Base-by-base conservation (phyloP, 805 yeast genomes). In the Saitoella complicata region DNA sequence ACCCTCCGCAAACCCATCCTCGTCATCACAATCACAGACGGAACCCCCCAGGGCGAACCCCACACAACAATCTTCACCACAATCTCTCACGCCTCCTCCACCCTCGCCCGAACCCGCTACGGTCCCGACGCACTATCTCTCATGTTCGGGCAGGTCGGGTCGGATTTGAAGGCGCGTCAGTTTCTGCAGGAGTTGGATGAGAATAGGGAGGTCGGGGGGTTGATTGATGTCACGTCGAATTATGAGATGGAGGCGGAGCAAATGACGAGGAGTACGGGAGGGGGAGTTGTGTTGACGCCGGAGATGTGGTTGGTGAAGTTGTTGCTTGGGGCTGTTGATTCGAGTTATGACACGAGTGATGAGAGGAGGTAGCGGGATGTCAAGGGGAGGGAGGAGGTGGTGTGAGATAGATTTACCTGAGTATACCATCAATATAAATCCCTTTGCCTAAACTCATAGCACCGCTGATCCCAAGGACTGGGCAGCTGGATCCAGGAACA, bases 71-170 rank as follows among this genome's bases (percentile, higher is more conserved):
- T 58, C 10, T 53, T 53, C 45, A 45, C 49, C 30, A 56, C 48
- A 7, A 52, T 58, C 45, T 44, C 46, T 38, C 48, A 48, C 13
- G 51, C 62, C 35, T 57, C 55, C 49, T 36, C 42, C 21, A 43
- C 50, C 9, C 47, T 57, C 8, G 30, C 44, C 4, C 51, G 46
- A 40, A 49, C 53, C 34, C 45, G 55, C 8, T 57, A 48, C 42
- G 60, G 62, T 2, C 53, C 60, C 4, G 56, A 55, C 5, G 53
- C 61, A 9, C 51, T 57, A 11, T 56, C 59, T 7, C 53, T 58
- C 50, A 59, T 58, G 49, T 57, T 58, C 38, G 58, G 60, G 9
- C 61, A 58, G 44, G 61, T 58, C 31, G 61, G 61, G 7, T 53
- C 49, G 43, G 62, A 58, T 45, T 39, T 54, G 35, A 53, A 55